These are phyloP conservation scores for Phytophthora boehmeriae DNA, from an alignment of 352 stramenopile species.

Conservation along the genomic window DNA sequence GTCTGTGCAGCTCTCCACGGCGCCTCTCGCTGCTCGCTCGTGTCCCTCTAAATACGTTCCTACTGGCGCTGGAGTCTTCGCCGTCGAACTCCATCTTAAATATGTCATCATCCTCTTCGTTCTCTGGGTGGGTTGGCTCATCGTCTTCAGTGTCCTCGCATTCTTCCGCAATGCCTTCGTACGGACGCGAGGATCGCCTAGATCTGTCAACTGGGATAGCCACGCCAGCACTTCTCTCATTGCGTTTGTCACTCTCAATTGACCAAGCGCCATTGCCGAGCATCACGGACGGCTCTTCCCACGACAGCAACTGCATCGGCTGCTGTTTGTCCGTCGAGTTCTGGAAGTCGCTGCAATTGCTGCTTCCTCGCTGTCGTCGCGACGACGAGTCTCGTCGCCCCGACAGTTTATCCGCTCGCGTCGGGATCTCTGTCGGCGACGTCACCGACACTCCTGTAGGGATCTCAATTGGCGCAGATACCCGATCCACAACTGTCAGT, in stretches of 20 bases:
- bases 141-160: constrained; percentile 53
- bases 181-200: constrained; percentile 17
- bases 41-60: constrained; percentile 35
- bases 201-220: background rate
- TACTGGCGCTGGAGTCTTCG: constrained; percentile 24
- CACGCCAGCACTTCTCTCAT: background rate
- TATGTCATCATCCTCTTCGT: constrained; percentile 63
- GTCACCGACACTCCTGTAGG: constrained; percentile 28
- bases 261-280: constrained; percentile 26
- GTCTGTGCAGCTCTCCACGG: constrained; percentile 14
- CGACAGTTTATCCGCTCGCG: constrained; percentile 13
- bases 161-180: constrained; percentile 38
- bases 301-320: constrained; percentile 55
- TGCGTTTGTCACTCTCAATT: constrained; percentile 36
- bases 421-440: constrained; percentile 20
- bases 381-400: constrained; percentile 28
- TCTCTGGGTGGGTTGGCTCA: constrained; percentile 39
- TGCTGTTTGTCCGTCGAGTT: constrained; percentile 27
- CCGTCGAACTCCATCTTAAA: constrained; percentile 83
- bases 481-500: constrained; percentile 34
- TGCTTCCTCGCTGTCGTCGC: constrained; percentile 16
- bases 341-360: constrained; percentile 17
- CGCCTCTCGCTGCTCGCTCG: constrained; percentile 11
- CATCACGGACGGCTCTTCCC: constrained; percentile 70
- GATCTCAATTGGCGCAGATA: constrained; percentile 74